Evolutionary conservation across 805 yeast species (phyloP), one percentile per base, ranked within the genome.

Genomic region (Candida nitratophila): DNA sequence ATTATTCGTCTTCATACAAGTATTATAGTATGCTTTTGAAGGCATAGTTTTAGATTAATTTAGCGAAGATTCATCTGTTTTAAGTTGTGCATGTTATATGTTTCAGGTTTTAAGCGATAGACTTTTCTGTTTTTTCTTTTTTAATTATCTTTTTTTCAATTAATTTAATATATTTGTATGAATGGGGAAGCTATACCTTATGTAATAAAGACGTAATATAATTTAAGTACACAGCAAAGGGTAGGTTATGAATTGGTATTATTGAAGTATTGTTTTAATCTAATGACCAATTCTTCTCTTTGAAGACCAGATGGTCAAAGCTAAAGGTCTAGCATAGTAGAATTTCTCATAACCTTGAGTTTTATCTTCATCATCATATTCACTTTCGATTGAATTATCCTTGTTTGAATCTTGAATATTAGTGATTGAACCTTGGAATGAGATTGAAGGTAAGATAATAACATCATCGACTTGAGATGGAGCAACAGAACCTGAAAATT

Each of bases 381-480:
- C 60, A 41, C 51, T 50, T 20, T 52, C 54, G 46, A 8, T 33
- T 14, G 24, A 17, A 26, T 31, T 26, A 17, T 12, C 17, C 19
- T 29, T 16, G 17, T 30, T 7, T 29, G 30, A 17, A n/a, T 29
- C 36, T n/a, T 39, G 22, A 6, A 4, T 12, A 19, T 19, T 21
- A 4, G 20, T 6, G 22, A 15, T 16, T 15, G 19, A 9, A 17
- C 65, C 65, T 30, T 49, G 54, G 40, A 61, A 61, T 3, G 61
- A 45, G n/a, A 61, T 52, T 33, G 55, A 52, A 7, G 65, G 65
- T 48, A 59, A 47, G 3, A 61, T 43, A 3, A 58, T 52, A 14
- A 58, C 50, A 35, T 58, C 64, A 32, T 55, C 57, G 14, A 60
- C 53, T 46, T 60, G 62, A n/a, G 61, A 58, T 16, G 64, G 63